Base-by-base conservation (phyloP, 163 green algal species). In the Botryococcus braunii region DNA sequence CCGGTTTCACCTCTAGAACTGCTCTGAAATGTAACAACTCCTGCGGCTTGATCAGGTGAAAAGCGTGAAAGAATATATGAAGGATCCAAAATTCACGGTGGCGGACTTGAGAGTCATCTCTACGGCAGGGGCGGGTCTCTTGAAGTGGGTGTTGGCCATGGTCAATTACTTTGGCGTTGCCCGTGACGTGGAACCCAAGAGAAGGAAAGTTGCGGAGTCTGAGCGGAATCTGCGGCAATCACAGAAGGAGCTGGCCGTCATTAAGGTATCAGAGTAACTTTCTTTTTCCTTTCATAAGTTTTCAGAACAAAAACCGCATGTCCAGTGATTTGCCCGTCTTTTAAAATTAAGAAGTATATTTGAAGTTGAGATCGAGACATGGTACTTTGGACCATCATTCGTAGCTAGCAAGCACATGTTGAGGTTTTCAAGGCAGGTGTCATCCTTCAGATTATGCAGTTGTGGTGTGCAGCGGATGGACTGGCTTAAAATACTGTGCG, bases 111-210 rank as follows among this genome's bases (percentile, higher is more conserved):
- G 68, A 38, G 76, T 62, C n/a, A 84, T 92, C 36, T 90, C 82
- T 27, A 86, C 66, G 21, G 83, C 85, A 47, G 85, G 83, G 43
- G 80, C 76, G 36, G 88, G 89, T 17, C 74, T 96, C 66, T 77
- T 96, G 27, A 89, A 91, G 72, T 96, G 89, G 89, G 89, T 96
- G 35, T 78, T 89, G 47, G 89, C 89, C 41, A 96, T 96, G 89
- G 84, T 95, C 52, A 93, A 96, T 75, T 96, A 96, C 83, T 88
- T 39, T 72, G 55, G 40, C 35, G 63, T 96, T 58, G 89, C 89
- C 17, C 83, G 80, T 37, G 86, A 73, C 8, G 89, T 96, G 34
- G 86, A 93, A 60, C 89, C 89, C 40, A 95, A 96, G 82, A 83
- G 89, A 66, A 88, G 88, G 74, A 90, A 90, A 76, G 89, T 95